These are phyloP conservation scores for Dothistroma pini DNA, from an alignment of 2,329 filamentous ascomycete species.

Conservation along the genomic window DNA sequence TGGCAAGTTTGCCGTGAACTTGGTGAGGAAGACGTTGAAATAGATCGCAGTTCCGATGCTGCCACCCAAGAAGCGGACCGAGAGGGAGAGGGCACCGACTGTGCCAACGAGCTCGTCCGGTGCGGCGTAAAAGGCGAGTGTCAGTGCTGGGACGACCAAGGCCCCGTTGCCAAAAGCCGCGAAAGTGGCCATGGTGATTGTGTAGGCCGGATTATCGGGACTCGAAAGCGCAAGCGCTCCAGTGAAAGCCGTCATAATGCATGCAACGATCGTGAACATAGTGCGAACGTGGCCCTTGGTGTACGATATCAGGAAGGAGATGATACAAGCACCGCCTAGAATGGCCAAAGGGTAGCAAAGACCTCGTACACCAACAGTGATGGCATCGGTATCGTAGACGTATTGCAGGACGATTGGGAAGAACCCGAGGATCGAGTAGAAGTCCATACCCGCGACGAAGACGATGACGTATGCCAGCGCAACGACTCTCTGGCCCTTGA, in stretches of 20 bases:
- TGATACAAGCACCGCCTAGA: conserved; percentile 56
- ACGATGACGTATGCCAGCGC: conserved; percentile 35
- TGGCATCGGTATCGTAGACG: conserved; percentile 60
- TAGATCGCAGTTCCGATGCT: conserved; percentile 49
- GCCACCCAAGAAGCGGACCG: conserved; percentile 64
- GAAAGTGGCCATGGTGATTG: conserved; percentile 53
- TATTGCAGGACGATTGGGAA: conserved; percentile 63
- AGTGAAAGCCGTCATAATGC: conserved; percentile 60
- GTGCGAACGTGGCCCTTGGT: conserved; percentile 58
- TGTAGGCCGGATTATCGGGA: conserved; percentile 24
- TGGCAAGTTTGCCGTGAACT: conserved; percentile 49
- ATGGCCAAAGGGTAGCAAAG: conserved; percentile 62
- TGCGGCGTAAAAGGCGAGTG: conserved; percentile 60
- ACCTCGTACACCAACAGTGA: conserved; percentile 59
- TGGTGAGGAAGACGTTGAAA: conserved; percentile 51
- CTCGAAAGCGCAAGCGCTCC: conserved; percentile 27
- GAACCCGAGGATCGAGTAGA: conserved; percentile 48
- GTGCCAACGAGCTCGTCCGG: conserved; percentile 67
- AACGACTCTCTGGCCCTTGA: conserved; percentile 32
- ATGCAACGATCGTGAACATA: conserved; percentile 56
- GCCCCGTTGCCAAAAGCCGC: conserved; percentile 63
- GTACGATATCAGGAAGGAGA: conserved; percentile 54
- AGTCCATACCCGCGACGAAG: conserved; percentile 34
- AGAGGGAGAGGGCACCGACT: conserved; percentile 62
- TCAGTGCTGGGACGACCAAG: conserved; percentile 62